phyloP scores from a whole-genome alignment of 768 basidiomycete genomes.

The Hericium alpestre region DNA sequence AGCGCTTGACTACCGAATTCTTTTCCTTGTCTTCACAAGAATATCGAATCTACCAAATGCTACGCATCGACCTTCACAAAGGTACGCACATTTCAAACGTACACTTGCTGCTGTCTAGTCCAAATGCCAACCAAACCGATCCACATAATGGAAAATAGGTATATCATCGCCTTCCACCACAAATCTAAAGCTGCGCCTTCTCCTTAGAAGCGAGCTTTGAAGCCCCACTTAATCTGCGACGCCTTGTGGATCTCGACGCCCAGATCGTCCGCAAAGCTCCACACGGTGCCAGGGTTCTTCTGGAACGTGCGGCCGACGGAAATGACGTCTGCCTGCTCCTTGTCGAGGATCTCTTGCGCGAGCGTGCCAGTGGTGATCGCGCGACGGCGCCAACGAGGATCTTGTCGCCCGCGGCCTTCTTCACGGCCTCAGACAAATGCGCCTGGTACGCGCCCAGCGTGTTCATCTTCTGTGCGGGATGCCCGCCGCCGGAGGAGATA shows the following conservation, averaged over 20 bases:
- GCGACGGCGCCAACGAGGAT: slow-evolving; percentile 40
- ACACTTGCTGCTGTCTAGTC: too few relatives aligned
- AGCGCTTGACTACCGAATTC: too few relatives aligned
- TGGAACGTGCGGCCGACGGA: slow-evolving; percentile 34
- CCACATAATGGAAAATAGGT: too few relatives aligned
- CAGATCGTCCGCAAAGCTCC: slow-evolving; percentile 46
- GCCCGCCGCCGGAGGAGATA: slow-evolving; percentile 55
- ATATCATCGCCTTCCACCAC: too few relatives aligned
- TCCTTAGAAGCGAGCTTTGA: slow-evolving; percentile 16
- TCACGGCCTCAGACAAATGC: slow-evolving; percentile 43
- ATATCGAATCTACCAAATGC: too few relatives aligned
- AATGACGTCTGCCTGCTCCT: slow-evolving; percentile 47
- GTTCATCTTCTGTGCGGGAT: slow-evolving; percentile 23
- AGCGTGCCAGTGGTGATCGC: slow-evolving; percentile 42
- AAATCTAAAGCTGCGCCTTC: too few relatives aligned
- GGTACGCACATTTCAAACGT: too few relatives aligned
- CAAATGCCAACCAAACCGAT: too few relatives aligned
- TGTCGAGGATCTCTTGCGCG: slow-evolving; percentile 47
- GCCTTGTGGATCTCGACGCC: slow-evolving; percentile 35
- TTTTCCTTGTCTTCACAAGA: too few relatives aligned
- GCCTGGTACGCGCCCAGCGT: slow-evolving; percentile 38
- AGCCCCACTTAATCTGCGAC: slow-evolving; percentile 48
- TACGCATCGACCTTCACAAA: too few relatives aligned
- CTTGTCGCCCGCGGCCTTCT: slow-evolving; percentile 28
- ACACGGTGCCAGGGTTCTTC: slow-evolving; percentile 44